Evolutionary conservation across 306 rosid species (phyloP), one percentile per base, ranked within the genome.

Genomic region (Luffa acutangula): DNA sequence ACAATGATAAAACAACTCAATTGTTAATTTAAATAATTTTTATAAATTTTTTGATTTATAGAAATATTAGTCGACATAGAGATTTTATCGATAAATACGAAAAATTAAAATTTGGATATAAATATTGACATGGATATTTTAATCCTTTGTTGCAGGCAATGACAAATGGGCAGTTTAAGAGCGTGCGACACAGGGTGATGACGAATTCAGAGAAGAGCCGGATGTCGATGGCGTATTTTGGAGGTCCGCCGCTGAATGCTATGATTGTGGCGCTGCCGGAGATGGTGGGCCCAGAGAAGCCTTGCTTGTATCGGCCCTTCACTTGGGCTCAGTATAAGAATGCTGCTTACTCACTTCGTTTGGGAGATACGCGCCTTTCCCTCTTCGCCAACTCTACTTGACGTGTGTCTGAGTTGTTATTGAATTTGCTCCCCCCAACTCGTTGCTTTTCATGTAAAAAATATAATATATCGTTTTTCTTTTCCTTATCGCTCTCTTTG

Each of bases 241-340:
- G 93, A 75, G 97, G 87, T 37, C 93, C 98, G 52, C 87, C 95
- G 7, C 80, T 87, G 6, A 71, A 84, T 59, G 86, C 87, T 3
- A 41, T 62, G 77, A 81, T 93, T 3, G 84, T 25, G 42, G 90
- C 90, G 81, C 87, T 84, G 2, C 82, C 94, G 15, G 88, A 90
- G 73, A 34, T 89, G 87, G 87, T 89, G 12, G 81, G 85, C 9
- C 79, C 89, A 0, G 88, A 87, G 78, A 82, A 80, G 76, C 92
- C 90, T 39, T 78, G 80, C 46, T 86, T 87, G 63, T 93, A 83
- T 85, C 77, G 87, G 74, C 89, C 93, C 7, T 90, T 93, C 88
- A 93, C 91, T 36, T 93, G 97, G 97, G 95, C 87, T 7, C 97
- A 91, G 9, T 93, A 91, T 81, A 93, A 90, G 90, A 88, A 89